These are phyloP conservation scores for Solanum pimpinellifolium DNA, from an alignment of 257 asterid species.

Conservation along the genomic window DNA sequence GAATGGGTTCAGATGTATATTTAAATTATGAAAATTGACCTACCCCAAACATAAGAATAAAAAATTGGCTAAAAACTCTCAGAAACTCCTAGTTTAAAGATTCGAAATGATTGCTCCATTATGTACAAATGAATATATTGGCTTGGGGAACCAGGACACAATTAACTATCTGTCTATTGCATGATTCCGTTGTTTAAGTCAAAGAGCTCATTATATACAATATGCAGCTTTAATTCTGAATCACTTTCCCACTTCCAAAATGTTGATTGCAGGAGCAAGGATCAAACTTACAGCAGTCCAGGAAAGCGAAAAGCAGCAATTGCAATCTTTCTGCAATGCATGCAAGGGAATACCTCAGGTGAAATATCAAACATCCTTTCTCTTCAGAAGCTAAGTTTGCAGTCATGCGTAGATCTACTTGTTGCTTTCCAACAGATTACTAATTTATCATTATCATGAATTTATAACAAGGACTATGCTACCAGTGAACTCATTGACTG, in stretches of 20 bases:
- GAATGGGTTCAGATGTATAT: neutral
- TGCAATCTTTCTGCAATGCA: slow-evolving; percentile 80
- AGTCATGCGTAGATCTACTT: neutral
- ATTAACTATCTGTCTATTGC: neutral
- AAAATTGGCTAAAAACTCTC: neutral
- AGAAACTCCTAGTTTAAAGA: neutral
- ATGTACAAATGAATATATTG: neutral
- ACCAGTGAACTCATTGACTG: neutral
- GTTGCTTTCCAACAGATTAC: neutral
- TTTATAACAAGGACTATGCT: neutral
- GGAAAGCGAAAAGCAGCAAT: slow-evolving; percentile 50
- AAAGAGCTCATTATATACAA: neutral
- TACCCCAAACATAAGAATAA: neutral
- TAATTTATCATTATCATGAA: neutral
- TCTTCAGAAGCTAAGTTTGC: neutral
- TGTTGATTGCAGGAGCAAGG: slow-evolving; percentile 41
- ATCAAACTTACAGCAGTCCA: slow-evolving; percentile 52
- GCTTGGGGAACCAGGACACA: neutral
- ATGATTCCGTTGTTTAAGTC: neutral
- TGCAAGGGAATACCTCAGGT: slow-evolving; percentile 99
- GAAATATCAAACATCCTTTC: neutral
- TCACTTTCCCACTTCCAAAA: neutral
- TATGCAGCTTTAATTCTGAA: neutral
- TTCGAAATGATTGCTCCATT: neutral
- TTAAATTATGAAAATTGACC: neutral